Evolutionary conservation across 2,329 filamentous ascomycete genomes (phyloP).

Genomic region (Phyllosticta capitalensis): DNA sequence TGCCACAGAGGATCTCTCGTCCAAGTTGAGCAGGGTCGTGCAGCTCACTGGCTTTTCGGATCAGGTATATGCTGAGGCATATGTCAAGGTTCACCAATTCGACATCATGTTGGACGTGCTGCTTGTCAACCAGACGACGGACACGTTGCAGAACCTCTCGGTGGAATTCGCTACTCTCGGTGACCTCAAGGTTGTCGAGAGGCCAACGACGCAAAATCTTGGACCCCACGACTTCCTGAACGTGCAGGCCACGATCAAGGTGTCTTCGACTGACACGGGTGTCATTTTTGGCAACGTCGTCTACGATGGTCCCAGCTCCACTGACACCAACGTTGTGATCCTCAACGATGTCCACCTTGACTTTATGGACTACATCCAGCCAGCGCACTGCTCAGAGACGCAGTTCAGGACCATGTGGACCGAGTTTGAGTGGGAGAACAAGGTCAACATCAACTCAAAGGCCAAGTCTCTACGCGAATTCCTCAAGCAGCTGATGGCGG

Average conservation of each 20-base stretch:
- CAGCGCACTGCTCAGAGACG: slow-evolving; percentile 90
- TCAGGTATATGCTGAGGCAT: slow-evolving; percentile 96
- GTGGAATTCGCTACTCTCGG: slow-evolving; percentile 98
- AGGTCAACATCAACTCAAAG: slow-evolving; percentile 99
- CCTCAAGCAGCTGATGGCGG: slow-evolving; percentile 88
- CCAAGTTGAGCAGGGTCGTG: slow-evolving; percentile 91
- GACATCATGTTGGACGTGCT: slow-evolving; percentile 96
- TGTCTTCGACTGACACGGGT: slow-evolving; percentile 91
- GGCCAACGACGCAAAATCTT: slow-evolving; percentile 91
- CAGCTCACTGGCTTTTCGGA: slow-evolving; percentile 98
- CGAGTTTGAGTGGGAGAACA: slow-evolving; percentile 99
- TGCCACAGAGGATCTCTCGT: slow-evolving; percentile 74
- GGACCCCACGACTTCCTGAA: slow-evolving; percentile 96
- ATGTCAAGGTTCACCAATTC: slow-evolving; percentile 97
- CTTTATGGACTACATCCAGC: slow-evolving; percentile 99
- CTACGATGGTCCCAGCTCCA: slow-evolving; percentile 86
- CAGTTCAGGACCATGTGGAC: slow-evolving; percentile 99
- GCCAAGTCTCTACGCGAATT: slow-evolving; percentile 86
- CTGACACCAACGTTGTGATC: slow-evolving; percentile 93
- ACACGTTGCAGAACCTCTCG: slow-evolving; percentile 92
- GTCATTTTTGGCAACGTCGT: slow-evolving; percentile 99
- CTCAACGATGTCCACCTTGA: slow-evolving; percentile 97
- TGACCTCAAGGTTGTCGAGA: slow-evolving; percentile 94
- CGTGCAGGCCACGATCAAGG: slow-evolving; percentile 97
- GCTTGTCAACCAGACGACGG: slow-evolving; percentile 91